Evolutionary conservation across 2,329 filamentous ascomycete species (phyloP), one percentile per base, ranked within the genome.

Genomic region (Cladosporium velox): DNA sequence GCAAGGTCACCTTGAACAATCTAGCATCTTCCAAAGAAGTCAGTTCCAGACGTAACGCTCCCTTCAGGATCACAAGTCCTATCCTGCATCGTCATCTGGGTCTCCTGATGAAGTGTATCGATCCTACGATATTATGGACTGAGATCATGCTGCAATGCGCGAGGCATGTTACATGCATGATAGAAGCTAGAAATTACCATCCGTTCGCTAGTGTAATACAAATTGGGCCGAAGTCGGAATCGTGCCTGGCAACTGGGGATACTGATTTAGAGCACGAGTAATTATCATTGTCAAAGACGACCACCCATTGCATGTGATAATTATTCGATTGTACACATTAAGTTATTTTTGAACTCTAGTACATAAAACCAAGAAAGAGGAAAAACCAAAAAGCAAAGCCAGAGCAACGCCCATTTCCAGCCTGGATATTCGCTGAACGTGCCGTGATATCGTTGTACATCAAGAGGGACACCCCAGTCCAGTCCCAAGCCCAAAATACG

Each of bases 401-500:
- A 11, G 44, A 64, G 61, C 61, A 64, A 64, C 61, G 51, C 61
- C 61, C 51, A 34, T 55, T 59, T 52, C 47, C 61, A 47, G 34
- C 41, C 49, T 38, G 28, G 41, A 52, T 35, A 52, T 54, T 30
- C 51, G 61, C 61, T 64, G 61, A 57, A 44, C 61, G 51, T 55
- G 61, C 61, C 51, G 61, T 64, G 61, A 57, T 57, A 64, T 64
- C 61, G 49, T 64, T 62, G 59, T 62, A 62, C 59, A 62, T 62
- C 47, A 51, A 34, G n/a, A 57, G 32, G n/a, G 28, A 64, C 35
- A 47, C n/a, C 41, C 38, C 26, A 47, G 24, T 32, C 35, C n/a
- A 44, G 32, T 32, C 24, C 51, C 28, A 15, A 32, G 15, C 32
- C 32, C 32, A 30, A 7, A 26, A 57, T 64, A 64, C 61, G 61